Evolutionary conservation across 2,329 filamentous ascomycete species (phyloP).

Genomic region (Colletotrichum costaricense): DNA sequence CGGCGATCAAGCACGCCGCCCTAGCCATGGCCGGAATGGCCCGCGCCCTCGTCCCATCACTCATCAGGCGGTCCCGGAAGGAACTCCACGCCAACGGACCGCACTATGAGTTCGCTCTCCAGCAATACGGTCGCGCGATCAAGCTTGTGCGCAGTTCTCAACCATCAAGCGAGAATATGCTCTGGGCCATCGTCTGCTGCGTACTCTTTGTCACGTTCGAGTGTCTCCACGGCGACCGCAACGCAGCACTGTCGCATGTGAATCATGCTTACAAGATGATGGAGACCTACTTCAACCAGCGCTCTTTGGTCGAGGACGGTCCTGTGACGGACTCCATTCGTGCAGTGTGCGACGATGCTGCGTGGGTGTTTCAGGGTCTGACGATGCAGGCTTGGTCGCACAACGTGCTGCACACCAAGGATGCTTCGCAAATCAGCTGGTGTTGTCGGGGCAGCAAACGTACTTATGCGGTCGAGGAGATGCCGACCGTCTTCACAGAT

Average conservation of each 20-base stretch:
- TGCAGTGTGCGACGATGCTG: constrained; percentile 24
- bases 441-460: constrained; percentile 39
- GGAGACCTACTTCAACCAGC: constrained; percentile 23
- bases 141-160: constrained; percentile 49
- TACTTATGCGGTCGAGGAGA: constrained; percentile 46
- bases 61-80: background rate
- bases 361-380: constrained; percentile 32
- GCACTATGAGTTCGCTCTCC: constrained; percentile 50
- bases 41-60: constrained; percentile 48
- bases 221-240: constrained; percentile 51
- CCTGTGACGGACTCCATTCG: constrained; percentile 20
- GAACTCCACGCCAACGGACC: constrained; percentile 16
- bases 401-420: constrained; percentile 16
- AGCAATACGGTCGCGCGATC: constrained; percentile 54
- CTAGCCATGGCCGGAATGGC: constrained; percentile 28
- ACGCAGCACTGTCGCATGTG: constrained; percentile 52
- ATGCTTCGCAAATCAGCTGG: constrained; percentile 14
- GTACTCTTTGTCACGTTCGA: constrained; percentile 56
- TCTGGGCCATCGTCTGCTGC: constrained; percentile 52
- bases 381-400: constrained; percentile 32
- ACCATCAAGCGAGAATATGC: constrained; percentile 48
- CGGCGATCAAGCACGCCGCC: constrained; percentile 46
- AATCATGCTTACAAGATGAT: constrained; percentile 45
- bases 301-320: background rate
- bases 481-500: constrained; percentile 45